Evolutionary conservation across 805 yeast species (phyloP), one percentile per base, ranked within the genome.

Genomic region (Komagataella populi): DNA sequence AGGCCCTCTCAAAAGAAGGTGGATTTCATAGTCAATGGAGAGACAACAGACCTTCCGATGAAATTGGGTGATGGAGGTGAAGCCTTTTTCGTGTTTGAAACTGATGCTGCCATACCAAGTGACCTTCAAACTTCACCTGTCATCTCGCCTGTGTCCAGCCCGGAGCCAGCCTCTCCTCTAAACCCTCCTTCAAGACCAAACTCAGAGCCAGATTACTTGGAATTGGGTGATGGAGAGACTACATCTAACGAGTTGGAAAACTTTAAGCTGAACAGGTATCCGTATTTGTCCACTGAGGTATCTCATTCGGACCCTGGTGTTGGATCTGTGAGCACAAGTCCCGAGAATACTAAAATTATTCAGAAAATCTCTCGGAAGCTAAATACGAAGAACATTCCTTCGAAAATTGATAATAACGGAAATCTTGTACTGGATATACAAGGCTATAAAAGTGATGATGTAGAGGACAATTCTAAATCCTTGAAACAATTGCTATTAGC

Each of bases 21-120:
- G 51, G 95, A 85, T 52, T 83, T 93, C 56, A 76, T 80, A 46
- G 95, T 93, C 45, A 93, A 93, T 67, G 97, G 84, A 44, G 76
- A 76, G 54, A 73, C 80, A 48, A 84, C 95, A 0, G 83, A 87
- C 57, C 70, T 91, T 48, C 96, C 96, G 6, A 93, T 93, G 98
- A 93, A 93, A 65, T 70, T 93, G 47, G 96, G 96, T 14, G 99
- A 93, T 54, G 96, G 95, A 6, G 99, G 99, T 12, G 99, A 93
- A 66, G 99, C 98, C 0, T 89, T 89, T 63, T 93, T 93, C 62
- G 98, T 93, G 46, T 91, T 93, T 68, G 96, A 89, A 60, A 85
- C 96, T 1, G 77, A 75, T 46, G 74, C 74, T 47, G 76, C 78
- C 53, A 82, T 93, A 22, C 96, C 96, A 1, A 72, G 74, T 51